Conservation (phyloP, 139 green algal species). For the Chlamydomonas sphaeroides region DNA sequence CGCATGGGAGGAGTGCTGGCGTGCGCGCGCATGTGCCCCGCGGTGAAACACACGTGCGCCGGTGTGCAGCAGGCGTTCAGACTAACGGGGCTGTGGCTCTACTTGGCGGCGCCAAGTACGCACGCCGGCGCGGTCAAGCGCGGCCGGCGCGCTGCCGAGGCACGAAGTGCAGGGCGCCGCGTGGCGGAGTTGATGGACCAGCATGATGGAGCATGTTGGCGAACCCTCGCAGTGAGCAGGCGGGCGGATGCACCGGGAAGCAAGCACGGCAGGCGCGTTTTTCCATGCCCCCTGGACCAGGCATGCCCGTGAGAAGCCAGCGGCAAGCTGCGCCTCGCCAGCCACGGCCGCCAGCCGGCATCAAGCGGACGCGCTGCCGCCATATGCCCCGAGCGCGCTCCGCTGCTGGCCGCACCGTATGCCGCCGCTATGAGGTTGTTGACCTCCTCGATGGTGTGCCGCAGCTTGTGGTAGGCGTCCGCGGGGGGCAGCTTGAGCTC, state of each 20-base stretch:
- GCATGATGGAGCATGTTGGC: too few relatives aligned
- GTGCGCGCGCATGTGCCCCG: slow-evolving; percentile 7
- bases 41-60: slow-evolving; percentile 39
- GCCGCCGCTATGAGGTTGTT: slow-evolving; percentile 74
- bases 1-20: too few relatives aligned
- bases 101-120: not conserved
- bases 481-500: slow-evolving; percentile 97
- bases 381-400: not conserved
- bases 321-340: too few relatives aligned
- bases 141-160: not conserved
- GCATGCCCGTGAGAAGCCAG: too few relatives aligned
- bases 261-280: too few relatives aligned
- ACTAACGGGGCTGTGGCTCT: slow-evolving; percentile 17
- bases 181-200: too few relatives aligned
- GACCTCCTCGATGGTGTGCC: slow-evolving; percentile 96
- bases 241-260: too few relatives aligned
- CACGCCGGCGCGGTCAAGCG: not conserved
- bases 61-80: slow-evolving; percentile 16
- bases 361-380: not conserved
- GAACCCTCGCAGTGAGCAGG: too few relatives aligned
- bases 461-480: slow-evolving; percentile 99
- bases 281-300: too few relatives aligned
- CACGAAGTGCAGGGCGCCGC: not conserved
- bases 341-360: too few relatives aligned
- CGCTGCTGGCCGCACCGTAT: slow-evolving; percentile 18